A percentile compares a stretch with the other conserved stretches of the same genome.
Conservation (phyloP, 352 stramenopile species). For the Poterioochromonas sp. region DNA sequence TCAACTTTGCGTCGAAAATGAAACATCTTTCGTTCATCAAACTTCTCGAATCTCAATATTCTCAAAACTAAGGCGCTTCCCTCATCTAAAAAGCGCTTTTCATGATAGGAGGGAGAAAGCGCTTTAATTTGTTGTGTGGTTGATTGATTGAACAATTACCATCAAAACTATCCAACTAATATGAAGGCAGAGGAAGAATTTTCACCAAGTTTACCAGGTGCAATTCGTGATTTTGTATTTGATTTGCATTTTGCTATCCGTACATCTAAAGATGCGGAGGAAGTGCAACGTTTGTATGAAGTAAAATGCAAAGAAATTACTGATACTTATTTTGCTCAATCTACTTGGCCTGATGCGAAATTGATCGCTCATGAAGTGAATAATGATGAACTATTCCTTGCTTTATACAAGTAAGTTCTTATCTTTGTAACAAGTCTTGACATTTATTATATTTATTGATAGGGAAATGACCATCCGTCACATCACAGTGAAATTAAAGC, state of each 20-base stretch:
- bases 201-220: background rate
- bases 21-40: too few relatives aligned
- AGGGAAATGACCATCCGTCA: slow-evolving; percentile 1
- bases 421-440: too few relatives aligned
- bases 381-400: background rate
- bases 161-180: background rate
- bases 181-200: background rate
- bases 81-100: too few relatives aligned
- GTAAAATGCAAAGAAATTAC: slow-evolving; percentile 3
- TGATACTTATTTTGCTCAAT: slow-evolving; percentile 6
- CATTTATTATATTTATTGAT: background rate
- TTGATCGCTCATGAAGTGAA: background rate
- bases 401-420: background rate
- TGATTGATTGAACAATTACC: background rate
- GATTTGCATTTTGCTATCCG: background rate
- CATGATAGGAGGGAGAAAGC: too few relatives aligned
- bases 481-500: background rate
- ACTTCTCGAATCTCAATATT: too few relatives aligned
- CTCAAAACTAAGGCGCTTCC: too few relatives aligned
- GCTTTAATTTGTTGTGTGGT: too few relatives aligned
- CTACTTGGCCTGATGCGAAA: background rate
- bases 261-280: background rate
- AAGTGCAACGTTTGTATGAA: background rate
- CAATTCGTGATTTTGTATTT: slow-evolving; percentile 16
- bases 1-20: too few relatives aligned